Percentiles rank a stretch among this genome's conserved stretches.
These are phyloP conservation scores for Phytopythium cucurbitacearum DNA, from an alignment of 352 stramenopile genomes.

Conservation along the genomic window DNA sequence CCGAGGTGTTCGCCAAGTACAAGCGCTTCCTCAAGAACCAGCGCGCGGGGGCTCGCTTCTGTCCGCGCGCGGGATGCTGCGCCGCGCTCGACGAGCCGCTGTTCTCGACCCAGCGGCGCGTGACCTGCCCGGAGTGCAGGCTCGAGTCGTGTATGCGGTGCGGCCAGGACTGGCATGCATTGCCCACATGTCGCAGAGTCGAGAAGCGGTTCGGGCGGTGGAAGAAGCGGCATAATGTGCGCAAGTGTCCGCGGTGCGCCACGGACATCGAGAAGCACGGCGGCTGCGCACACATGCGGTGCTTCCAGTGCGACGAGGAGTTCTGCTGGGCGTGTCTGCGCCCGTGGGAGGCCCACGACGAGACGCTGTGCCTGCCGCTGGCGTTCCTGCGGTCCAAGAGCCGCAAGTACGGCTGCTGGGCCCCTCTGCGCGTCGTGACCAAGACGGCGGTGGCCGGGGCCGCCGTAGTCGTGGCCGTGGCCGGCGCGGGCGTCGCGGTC, in stretches of 20 bases:
- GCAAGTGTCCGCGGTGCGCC: conserved; percentile 62
- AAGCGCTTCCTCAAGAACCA: conserved; percentile 62
- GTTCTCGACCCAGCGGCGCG: conserved; percentile 34
- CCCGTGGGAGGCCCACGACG: conserved; percentile 61
- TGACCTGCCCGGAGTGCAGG: conserved; percentile 40
- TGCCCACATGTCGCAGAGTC: conserved; percentile 47
- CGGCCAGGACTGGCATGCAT: conserved; percentile 48
- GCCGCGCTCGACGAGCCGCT: conserved; percentile 52
- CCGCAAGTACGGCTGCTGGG: conserved; percentile 53
- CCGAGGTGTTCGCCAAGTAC: conserved; percentile 58
- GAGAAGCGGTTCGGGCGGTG: conserved; percentile 66
- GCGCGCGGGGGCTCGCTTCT: conserved; percentile 64
- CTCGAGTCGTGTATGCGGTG: conserved; percentile 70
- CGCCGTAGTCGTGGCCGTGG: conserved; percentile 41
- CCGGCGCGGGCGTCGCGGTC: conserved; percentile 54
- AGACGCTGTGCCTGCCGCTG: conserved; percentile 67
- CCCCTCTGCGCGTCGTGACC: conserved; percentile 61
- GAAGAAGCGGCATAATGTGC: conserved; percentile 70
- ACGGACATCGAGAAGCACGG: conserved; percentile 79
- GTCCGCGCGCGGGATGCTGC: conserved; percentile 58
- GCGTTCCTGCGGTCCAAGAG: conserved; percentile 68
- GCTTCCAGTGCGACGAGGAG: conserved; percentile 79
- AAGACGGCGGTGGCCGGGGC: conserved; percentile 61
- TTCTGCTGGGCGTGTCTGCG: conserved; percentile 83
- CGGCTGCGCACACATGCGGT: conserved; percentile 85